A percentile compares a stretch with the other conserved stretches of the same genome.
phyloP scores from a whole-genome alignment of 352 stramenopile genomes.

The Pythium guiyangense region DNA sequence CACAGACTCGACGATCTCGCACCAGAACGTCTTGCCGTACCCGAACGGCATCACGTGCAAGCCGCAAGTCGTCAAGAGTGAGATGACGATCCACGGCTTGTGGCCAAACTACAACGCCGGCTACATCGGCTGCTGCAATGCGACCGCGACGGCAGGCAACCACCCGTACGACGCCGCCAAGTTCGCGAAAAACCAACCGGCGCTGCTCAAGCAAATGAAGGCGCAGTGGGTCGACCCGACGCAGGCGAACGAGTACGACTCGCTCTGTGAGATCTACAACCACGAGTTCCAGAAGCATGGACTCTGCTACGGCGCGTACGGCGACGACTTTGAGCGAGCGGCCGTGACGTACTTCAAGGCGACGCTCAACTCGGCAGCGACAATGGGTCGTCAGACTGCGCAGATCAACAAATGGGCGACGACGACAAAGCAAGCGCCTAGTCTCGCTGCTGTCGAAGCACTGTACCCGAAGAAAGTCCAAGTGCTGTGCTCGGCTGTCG shows the following conservation, averaged over 20 bases:
- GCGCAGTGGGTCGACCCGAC: slow-evolving; percentile 75
- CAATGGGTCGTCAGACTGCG: too few relatives aligned
- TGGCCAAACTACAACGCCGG: slow-evolving; percentile 78
- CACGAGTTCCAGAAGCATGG: slow-evolving; percentile 88
- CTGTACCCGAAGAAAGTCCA: too few relatives aligned
- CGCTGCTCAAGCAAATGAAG: too few relatives aligned
- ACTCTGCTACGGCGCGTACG: slow-evolving; percentile 72
- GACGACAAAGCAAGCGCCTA: too few relatives aligned
- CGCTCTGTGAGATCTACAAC: slow-evolving; percentile 82
- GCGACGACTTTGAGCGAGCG: slow-evolving; percentile 20
- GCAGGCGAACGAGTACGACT: slow-evolving; percentile 45
- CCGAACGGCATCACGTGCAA: slow-evolving; percentile 50
- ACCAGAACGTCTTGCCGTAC: slow-evolving; percentile 70
- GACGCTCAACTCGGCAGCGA: too few relatives aligned
- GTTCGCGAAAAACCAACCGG: too few relatives aligned
- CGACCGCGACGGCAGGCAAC: too few relatives aligned
- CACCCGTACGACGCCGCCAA: too few relatives aligned
- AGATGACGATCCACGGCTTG: slow-evolving; percentile 71
- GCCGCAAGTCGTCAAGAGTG: slow-evolving; percentile 35
- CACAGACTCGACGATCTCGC: slow-evolving; percentile 69
- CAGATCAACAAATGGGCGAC: too few relatives aligned
- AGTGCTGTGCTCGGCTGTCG: too few relatives aligned
- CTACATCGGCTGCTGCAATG: slow-evolving; percentile 73
- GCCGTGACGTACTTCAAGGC: too few relatives aligned
- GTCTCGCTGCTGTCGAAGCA: too few relatives aligned